A percentile compares a stretch with the other conserved stretches of the same genome.
Evolutionary conservation across 345 rosid genomes (phyloP).

Genomic region (Clausena lansium): DNA sequence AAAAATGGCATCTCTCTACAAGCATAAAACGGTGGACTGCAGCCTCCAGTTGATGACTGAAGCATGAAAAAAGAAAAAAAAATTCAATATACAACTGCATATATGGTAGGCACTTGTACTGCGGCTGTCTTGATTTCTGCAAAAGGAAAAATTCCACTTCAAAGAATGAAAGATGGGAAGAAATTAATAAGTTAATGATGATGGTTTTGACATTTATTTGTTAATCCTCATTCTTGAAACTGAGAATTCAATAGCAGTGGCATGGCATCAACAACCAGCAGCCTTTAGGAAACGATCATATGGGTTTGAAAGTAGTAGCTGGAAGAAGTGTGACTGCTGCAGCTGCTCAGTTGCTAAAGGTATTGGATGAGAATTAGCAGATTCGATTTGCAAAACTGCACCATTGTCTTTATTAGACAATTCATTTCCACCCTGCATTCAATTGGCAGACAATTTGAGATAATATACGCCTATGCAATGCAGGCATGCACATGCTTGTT

Average conservation of each 20-base stretch:
- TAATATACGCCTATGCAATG: neutral
- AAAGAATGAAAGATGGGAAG: neutral
- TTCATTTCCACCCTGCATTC: slow-evolving; percentile 47
- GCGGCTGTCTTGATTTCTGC: neutral
- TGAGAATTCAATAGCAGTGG: neutral
- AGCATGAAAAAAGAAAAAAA: neutral
- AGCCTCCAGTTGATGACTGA: neutral
- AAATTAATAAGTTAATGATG: too few species aligned
- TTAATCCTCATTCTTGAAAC: neutral
- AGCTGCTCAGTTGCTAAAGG: slow-evolving; percentile 46
- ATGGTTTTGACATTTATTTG: neutral
- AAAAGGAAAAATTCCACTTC: neutral
- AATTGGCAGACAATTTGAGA: neutral
- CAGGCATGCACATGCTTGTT: neutral
- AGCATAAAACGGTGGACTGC: neutral
- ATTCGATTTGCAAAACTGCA: slow-evolving; percentile 19
- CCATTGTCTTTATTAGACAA: slow-evolving; percentile 32
- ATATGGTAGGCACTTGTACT: neutral
- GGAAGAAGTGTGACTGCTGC: slow-evolving; percentile 40
- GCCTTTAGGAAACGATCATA: slow-evolving; percentile 60
- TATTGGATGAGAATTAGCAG: slow-evolving; percentile 20
- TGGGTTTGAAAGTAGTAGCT: slow-evolving; percentile 59
- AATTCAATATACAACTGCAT: neutral
- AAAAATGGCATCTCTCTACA: neutral
- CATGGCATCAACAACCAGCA: slow-evolving; percentile 44